phyloP scores from a whole-genome alignment of 352 stramenopile genomes.

The Salisapilia sapeloensis region DNA sequence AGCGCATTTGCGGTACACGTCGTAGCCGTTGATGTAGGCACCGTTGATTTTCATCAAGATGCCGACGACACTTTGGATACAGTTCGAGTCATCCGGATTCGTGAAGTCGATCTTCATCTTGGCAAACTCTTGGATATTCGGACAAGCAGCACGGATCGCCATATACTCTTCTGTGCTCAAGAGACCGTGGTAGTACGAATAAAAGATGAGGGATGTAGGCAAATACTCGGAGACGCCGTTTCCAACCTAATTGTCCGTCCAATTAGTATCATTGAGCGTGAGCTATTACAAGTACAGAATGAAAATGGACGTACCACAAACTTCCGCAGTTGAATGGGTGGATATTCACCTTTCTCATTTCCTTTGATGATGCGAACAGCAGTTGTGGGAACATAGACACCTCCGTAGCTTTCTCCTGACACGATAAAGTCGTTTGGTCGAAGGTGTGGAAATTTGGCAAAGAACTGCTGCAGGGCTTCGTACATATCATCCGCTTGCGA shows the following conservation, averaged over 20 bases:
- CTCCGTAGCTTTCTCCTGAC: slow-evolving; percentile 61
- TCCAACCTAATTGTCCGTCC: slow-evolving; percentile 10
- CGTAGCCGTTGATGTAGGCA: slow-evolving; percentile 42
- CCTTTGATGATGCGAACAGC: slow-evolving; percentile 35
- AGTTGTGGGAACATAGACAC: slow-evolving; percentile 58
- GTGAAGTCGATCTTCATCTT: slow-evolving; percentile 10
- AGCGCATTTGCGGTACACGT: slow-evolving; percentile 41
- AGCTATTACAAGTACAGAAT: slow-evolving; percentile 44
- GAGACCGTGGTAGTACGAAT: slow-evolving; percentile 66
- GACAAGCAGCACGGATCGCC: slow-evolving; percentile 22
- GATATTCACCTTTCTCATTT: slow-evolving; percentile 8
- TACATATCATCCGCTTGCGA: slow-evolving; percentile 64
- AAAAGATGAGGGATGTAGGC: slow-evolving; percentile 39
- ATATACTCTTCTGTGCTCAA: slow-evolving; percentile 53
- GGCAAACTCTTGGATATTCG: slow-evolving; percentile 26
- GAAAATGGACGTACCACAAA: too few relatives aligned
- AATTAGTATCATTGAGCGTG: slow-evolving; percentile 18
- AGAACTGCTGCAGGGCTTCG: slow-evolving; percentile 69
- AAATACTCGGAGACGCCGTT: slow-evolving; percentile 51
- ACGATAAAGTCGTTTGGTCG: slow-evolving; percentile 64
- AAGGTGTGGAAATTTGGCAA: slow-evolving; percentile 70
- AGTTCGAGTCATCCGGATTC: slow-evolving; percentile 7
- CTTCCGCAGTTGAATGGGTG: slow-evolving; percentile 64
- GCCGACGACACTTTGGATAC: slow-evolving; percentile 9
- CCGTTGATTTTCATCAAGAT: slow-evolving; percentile 15